These are phyloP conservation scores for Trichoderma sp. DNA, from an alignment of 2,329 filamentous ascomycete genomes.

Conservation along the genomic window DNA sequence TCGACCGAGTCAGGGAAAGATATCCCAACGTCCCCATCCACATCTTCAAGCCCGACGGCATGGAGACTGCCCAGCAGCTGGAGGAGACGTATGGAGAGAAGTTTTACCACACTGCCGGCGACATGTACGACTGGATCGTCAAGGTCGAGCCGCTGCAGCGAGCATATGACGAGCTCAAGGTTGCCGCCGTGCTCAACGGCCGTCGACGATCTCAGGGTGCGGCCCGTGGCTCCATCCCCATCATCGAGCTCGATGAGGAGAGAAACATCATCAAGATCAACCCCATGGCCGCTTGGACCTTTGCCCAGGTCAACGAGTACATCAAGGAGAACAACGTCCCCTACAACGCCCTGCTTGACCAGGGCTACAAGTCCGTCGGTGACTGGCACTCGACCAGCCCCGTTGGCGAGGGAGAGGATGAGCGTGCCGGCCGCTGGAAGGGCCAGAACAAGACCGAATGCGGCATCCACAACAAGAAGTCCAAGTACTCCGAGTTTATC, in stretches of 20 bases:
- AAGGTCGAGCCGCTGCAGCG: conserved; percentile 96
- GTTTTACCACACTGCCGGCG: conserved; percentile 80
- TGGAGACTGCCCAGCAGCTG: conserved; percentile 71
- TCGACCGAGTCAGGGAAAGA: conserved; percentile 68
- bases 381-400: conserved; percentile 98
- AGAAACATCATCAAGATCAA: conserved; percentile 95
- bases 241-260: conserved; percentile 87
- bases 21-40: conserved; percentile 82
- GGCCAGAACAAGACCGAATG: conserved; percentile 95
- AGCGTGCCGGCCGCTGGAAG: conserved; percentile 96
- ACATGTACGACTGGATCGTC: conserved; percentile 93
- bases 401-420: conserved; percentile 86
- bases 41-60: conserved; percentile 81
- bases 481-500: conserved; percentile 83
- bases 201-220: conserved; percentile 89
- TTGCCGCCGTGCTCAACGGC: conserved; percentile 88
- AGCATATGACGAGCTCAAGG: conserved; percentile 81
- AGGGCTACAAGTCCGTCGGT: conserved; percentile 95
- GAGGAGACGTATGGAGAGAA: conserved; percentile 75
- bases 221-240: conserved; percentile 82
- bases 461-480: conserved; percentile 97
- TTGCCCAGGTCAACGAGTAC: conserved; percentile 85
- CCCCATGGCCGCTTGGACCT: conserved; percentile 90
- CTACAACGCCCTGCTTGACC: conserved; percentile 87
- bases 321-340: conserved; percentile 83